Evolutionary conservation across 2,329 filamentous ascomycete genomes (phyloP).

Genomic region (Mycocentrospora acerina): DNA sequence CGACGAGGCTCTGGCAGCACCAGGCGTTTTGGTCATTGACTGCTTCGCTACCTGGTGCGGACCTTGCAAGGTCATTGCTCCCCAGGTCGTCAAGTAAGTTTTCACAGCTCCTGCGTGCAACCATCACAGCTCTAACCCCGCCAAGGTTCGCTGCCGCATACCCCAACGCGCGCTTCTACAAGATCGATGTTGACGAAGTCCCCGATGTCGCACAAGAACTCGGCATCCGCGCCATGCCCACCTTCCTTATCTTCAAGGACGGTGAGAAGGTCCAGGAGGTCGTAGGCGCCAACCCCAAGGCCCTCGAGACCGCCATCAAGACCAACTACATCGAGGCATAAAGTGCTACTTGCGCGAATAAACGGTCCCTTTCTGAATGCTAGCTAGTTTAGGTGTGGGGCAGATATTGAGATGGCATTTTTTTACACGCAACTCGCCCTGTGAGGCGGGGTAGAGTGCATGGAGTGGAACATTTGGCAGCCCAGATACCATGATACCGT

Average conservation of each 20-base stretch:
- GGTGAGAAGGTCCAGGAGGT: slow-evolving; percentile 72
- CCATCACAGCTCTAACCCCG: slow-evolving; percentile 4
- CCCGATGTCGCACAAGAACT: slow-evolving; percentile 74
- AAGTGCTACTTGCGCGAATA: slow-evolving; percentile 9
- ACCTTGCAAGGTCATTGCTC: slow-evolving; percentile 89
- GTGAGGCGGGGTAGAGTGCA: neutral
- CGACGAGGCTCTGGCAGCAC: slow-evolving; percentile 53
- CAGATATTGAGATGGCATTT: slow-evolving; percentile 3
- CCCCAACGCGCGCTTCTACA: slow-evolving; percentile 71
- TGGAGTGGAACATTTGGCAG: slow-evolving; percentile 4
- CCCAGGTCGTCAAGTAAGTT: slow-evolving; percentile 66
- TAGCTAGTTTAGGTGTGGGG: slow-evolving; percentile 11
- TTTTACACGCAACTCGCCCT: slow-evolving; percentile 6
- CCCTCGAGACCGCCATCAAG: slow-evolving; percentile 59
- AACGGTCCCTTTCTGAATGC: slow-evolving; percentile 8
- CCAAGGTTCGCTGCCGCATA: slow-evolving; percentile 61
- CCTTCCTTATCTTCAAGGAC: slow-evolving; percentile 81
- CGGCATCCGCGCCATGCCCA: slow-evolving; percentile 87
- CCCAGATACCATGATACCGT: slow-evolving; percentile 19
- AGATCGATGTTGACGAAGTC: slow-evolving; percentile 87
- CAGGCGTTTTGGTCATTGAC: slow-evolving; percentile 74
- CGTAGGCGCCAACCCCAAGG: slow-evolving; percentile 76
- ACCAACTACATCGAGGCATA: slow-evolving; percentile 27
- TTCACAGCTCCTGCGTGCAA: neutral
- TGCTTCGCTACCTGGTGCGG: slow-evolving; percentile 91